Base-by-base conservation (phyloP, 2,329 filamentous ascomycete genomes). In the Arthrinium puccinioides region DNA sequence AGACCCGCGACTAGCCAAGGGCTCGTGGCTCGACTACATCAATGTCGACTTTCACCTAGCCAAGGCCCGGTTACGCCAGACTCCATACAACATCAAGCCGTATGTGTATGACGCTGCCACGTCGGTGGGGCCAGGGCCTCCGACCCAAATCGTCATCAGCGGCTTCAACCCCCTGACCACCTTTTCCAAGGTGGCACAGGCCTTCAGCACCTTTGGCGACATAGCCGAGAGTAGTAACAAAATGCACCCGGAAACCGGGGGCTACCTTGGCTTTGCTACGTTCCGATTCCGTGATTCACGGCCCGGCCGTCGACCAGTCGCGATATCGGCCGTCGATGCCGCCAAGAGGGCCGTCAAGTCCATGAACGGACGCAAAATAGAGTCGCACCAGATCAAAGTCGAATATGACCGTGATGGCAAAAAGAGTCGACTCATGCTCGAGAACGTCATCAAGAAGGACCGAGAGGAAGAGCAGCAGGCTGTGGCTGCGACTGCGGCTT, bases 181-280 rank as follows among this genome's bases (percentile, higher is more conserved):
- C 10, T 86, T 94, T 50, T 75, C 79, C 38, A 85, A 87, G 51
- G 74, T 95, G 35, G 77, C 76, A 14, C 77, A 82, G 31, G 75
- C 86, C 37, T 94, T 94, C 56, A 77, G 82, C 14, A 78, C 76
- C 4, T 94, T 84, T 62, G 88, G 88, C 37, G 87, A 95, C 41
- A 89, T 98, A 45, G 83, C 84, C 30, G 84, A 89, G 54, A 84
- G 94, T 50, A 88, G 87, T 54, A 96, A 96, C 55, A 90, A 94
- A 58, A 90, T 94, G 53, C 88, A 98, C 60, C 92, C 92, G 8
- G 83, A 89, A 40, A 97, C 89, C 10, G 92, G 92, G 14, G 92
- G 87, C 54, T 94, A 94, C 55, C 74, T 98, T 10, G 92, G 92
- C 10, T 89, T 98, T 56, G 94, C 87, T 47, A 87, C 87, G 13